A percentile compares a stretch with the other conserved stretches of the same genome.
phyloP scores from a whole-genome alignment of 192 early-diverging fungal genomes.

The Backusella circina region DNA sequence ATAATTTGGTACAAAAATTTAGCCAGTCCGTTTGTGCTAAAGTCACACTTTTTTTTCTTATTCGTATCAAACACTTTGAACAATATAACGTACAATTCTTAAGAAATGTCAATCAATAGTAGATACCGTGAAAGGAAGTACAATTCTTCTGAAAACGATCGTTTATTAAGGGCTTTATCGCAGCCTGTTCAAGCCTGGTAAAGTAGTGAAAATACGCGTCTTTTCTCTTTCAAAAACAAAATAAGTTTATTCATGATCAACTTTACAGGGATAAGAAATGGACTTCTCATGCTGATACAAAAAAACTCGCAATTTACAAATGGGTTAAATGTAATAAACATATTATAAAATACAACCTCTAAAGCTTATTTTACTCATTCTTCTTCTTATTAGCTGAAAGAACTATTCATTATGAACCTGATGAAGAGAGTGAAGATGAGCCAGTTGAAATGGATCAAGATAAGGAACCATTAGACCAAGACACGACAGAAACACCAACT shows the following conservation, averaged over 20 bases:
- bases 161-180: slow-evolving; percentile 17
- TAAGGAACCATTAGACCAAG: background rate
- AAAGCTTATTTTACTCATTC: background rate
- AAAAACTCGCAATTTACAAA: slow-evolving; percentile 6
- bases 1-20: too few species aligned
- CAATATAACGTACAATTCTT: background rate
- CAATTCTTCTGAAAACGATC: slow-evolving; percentile 18
- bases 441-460: background rate
- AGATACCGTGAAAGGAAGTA: slow-evolving; percentile 18
- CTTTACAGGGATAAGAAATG: slow-evolving; percentile 24
- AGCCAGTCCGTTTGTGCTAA: too few species aligned
- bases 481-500: background rate
- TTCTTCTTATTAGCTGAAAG: slow-evolving; percentile 12
- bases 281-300: slow-evolving; percentile 4
- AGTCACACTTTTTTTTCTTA: background rate
- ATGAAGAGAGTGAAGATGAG: slow-evolving; percentile 17
- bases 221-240: background rate
- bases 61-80: background rate
- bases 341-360: background rate
- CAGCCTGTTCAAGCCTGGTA: slow-evolving; percentile 27
- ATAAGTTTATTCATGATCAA: background rate
- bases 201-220: background rate
- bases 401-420: slow-evolving; percentile 17
- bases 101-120: slow-evolving; percentile 14
- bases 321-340: slow-evolving; percentile 20